A percentile compares a stretch with the other conserved stretches of the same genome.
phyloP scores from a whole-genome alignment of 2,329 filamentous ascomycete species.

The Pseudopyrenochaeta lycopersici region DNA sequence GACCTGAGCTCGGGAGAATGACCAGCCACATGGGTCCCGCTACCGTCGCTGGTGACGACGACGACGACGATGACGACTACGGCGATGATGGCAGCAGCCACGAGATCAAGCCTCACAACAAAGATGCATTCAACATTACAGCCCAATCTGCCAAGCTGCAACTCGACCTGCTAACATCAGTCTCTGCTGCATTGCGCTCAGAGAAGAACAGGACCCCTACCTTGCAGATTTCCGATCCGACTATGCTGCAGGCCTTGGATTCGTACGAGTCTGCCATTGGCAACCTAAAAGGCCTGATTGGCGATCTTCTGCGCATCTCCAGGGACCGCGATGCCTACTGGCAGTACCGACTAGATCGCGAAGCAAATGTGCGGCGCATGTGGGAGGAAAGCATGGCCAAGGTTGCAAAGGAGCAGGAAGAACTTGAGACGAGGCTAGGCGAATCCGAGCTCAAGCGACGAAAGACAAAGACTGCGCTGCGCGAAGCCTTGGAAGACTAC shows the following conservation, averaged over 20 bases:
- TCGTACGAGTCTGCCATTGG: conserved; percentile 91
- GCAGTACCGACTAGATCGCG: conserved; percentile 92
- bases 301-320: conserved; percentile 89
- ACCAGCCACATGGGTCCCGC: conserved; percentile 59
- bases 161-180: conserved; percentile 86
- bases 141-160: conserved; percentile 94
- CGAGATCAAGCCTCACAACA: conserved; percentile 76
- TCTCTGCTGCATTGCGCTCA: conserved; percentile 80
- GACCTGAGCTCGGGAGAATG: conserved; percentile 61
- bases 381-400: conserved; percentile 99
- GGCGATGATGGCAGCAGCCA: conserved; percentile 82
- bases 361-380: conserved; percentile 89
- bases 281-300: conserved; percentile 84
- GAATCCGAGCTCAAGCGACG: conserved; percentile 91
- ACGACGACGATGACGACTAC: conserved; percentile 74
- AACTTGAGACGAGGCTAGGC: conserved; percentile 84
- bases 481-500: conserved; percentile 77
- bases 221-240: conserved; percentile 77
- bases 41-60: conserved; percentile 62
- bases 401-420: conserved; percentile 93
- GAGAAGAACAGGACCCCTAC: conserved; percentile 76
- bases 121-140: conserved; percentile 96
- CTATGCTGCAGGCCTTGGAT: conserved; percentile 77
- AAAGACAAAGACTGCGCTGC: conserved; percentile 86
- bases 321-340: conserved; percentile 95